Base-by-base conservation (phyloP, 768 basidiomycete genomes). In the Ramaria rubella region DNA sequence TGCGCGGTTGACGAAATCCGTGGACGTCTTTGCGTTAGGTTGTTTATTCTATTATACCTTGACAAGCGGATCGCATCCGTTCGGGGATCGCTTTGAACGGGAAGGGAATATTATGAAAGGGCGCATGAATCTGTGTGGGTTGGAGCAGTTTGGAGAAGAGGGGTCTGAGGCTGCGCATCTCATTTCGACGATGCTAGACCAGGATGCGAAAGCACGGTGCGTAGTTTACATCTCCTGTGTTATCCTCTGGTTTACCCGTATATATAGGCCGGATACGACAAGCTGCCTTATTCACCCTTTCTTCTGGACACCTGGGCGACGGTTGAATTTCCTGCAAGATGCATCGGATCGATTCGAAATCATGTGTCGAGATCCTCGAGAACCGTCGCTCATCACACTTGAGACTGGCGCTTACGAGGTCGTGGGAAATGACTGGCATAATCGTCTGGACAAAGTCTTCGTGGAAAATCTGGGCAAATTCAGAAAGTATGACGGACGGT, bases 321-420 rank as follows among this genome's bases (percentile, higher is more conserved):
- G 95, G 40, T 73, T 99, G 4, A 83, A 81, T 50, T 99, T 99
- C 78, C 75, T 99, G n/a, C 94, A 95, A 70, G 96, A 98, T 60
- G 91, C 94, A 0, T 96, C 94, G 0, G 95, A 98, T 70, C 82
- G 94, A 4, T 99, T 98, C 69, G 96, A 98, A 70, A 94, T 94
- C 67, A 95, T 98, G 92, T 89, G 86, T 62, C 82, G 92, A 29
- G 94, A 95, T 48, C 94, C 94, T 0, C 85, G 83, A 56, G 91
- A 95, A 56, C 77, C 82, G 0, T 78, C 82, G 55, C 77, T 99
- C 23, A 63, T 90, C 12, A 71, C 77, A 11, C 79, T 99, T 17
- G 96, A 99, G 72, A 77, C 71, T 0, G 78, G 77, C 45, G 88
- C 91, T 0, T 61, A 65, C 30, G 69, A 71, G 8, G 85, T 98